Evolutionary conservation across 176 grass and related monocot genomes (phyloP).

Genomic region (Oryza brachyantha): DNA sequence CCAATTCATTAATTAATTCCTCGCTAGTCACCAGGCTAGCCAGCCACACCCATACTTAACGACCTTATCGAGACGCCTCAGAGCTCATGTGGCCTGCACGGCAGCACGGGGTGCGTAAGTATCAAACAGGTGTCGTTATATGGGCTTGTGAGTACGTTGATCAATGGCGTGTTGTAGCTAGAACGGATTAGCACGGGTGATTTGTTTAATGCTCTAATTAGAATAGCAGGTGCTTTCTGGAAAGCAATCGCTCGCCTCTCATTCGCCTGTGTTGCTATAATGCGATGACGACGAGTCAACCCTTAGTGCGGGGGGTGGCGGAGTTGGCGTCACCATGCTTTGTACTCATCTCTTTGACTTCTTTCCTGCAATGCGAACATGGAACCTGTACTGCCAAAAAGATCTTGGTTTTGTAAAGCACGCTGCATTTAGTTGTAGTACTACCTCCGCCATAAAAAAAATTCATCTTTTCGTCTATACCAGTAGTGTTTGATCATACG

Average conservation of each 20-base stretch:
- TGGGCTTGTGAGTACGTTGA: background rate
- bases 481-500: too few relatives aligned
- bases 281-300: constrained; percentile 23
- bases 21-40: too few relatives aligned
- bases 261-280: background rate
- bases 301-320: constrained; percentile 32
- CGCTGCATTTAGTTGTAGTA: background rate
- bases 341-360: background rate
- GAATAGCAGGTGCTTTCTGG: background rate
- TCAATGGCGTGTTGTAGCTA: background rate
- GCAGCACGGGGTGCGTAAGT: background rate
- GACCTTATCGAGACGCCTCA: constrained; percentile 19
- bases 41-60: background rate
- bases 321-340: constrained; percentile 15
- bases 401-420: background rate
- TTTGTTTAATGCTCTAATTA: constrained; percentile 28
- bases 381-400: background rate
- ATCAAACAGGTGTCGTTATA: background rate
- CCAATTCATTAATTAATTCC: background rate
- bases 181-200: constrained; percentile 17
- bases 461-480: too few relatives aligned
- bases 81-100: background rate
- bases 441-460: too few relatives aligned
- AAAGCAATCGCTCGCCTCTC: background rate
- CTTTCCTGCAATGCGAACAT: background rate